Evolutionary conservation across 208 protist species (phyloP).

Genomic region (Wallacemonas sp.): DNA sequence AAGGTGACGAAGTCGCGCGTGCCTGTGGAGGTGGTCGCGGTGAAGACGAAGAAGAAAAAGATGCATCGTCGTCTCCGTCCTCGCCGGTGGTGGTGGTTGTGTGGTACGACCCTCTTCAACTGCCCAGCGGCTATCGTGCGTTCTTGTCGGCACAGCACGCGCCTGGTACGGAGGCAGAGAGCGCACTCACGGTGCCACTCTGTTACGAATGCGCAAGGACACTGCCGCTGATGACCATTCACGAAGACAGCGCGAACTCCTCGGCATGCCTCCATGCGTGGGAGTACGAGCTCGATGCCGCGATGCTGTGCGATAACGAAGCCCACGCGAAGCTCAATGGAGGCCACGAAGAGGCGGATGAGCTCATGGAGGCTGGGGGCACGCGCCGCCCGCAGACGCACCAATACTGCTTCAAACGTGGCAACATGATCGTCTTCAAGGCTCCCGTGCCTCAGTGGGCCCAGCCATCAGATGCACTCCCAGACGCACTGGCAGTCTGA

Average conservation of each 20-base stretch:
- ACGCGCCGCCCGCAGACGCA: too few relatives aligned
- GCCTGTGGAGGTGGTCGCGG: neutral
- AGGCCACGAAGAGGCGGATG: neutral
- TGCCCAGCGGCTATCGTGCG: constrained; percentile 1
- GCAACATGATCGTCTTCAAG: constrained; percentile 8
- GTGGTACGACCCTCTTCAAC: constrained; percentile 2
- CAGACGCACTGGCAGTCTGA: neutral
- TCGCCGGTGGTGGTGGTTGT: neutral
- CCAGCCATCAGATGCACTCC: neutral
- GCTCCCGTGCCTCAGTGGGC: neutral
- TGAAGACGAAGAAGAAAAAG: too few relatives aligned
- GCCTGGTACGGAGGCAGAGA: too few relatives aligned
- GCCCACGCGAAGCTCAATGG: neutral
- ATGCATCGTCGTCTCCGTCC: neutral
- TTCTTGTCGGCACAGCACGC: constrained; percentile 32
- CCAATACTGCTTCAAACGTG: constrained; percentile 9
- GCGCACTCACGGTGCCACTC: too few relatives aligned
- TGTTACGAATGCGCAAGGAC: constrained; percentile 75
- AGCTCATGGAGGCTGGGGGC: too few relatives aligned
- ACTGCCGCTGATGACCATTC: constrained; percentile 53
- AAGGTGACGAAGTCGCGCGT: neutral
- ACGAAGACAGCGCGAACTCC: constrained; percentile 33
- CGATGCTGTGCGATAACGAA: neutral
- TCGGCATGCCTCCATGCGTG: constrained; percentile 73
- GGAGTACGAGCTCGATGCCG: constrained; percentile 56